Base-by-base conservation (phyloP, 352 stramenopile species). In the Nothophytophthora sp. region DNA sequence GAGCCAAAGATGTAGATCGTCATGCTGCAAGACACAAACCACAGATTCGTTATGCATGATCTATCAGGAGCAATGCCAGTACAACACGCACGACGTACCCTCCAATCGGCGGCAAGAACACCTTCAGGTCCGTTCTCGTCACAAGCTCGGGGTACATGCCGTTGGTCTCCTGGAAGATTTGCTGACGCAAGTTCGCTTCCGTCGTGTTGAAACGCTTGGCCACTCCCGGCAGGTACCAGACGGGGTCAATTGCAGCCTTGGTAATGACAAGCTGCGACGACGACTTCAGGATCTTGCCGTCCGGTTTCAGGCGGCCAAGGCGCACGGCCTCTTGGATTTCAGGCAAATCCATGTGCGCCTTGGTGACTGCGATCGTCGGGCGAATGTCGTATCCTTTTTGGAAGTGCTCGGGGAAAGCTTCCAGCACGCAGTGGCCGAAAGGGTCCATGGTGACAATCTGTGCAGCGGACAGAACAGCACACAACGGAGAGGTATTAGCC, bases 91-190 rank as follows among this genome's bases (percentile, higher is more conserved):
- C 38, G 10, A 72, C 78, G 42, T 69, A 89, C 80, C 97, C 97
- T 58, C 97, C 97, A 66, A 99, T 99, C 11, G 97, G 97, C 28
- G 97, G 97, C 29, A 99, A 56, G 55, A 99, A 99, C 2, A 99
- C 86, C 68, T 99, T 99, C 46, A 99, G 86, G 60, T 99, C 97
- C 16, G 95, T 97, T 40, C 97, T 82, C 12, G 97, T 99, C 51
- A 99, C 96, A 6, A 99, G 69, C 73, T 99, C 97, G 4, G 97
- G 97, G 70, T 99, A 99, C 97, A 99, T 99, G 58, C 97, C 97
- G 73, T 99, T 99, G 29, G 97, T 99, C 79, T 99, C 97, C 46
- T 97, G 90, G 77, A 99, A 99, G 43, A 99, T 98, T 32, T 95
- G 87, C 66, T 99, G 91, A 30, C 97, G 93, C 30, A 99, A 73